phyloP scores from a whole-genome alignment of 2,329 filamentous ascomycete genomes.

The Penicillium capsulatum region DNA sequence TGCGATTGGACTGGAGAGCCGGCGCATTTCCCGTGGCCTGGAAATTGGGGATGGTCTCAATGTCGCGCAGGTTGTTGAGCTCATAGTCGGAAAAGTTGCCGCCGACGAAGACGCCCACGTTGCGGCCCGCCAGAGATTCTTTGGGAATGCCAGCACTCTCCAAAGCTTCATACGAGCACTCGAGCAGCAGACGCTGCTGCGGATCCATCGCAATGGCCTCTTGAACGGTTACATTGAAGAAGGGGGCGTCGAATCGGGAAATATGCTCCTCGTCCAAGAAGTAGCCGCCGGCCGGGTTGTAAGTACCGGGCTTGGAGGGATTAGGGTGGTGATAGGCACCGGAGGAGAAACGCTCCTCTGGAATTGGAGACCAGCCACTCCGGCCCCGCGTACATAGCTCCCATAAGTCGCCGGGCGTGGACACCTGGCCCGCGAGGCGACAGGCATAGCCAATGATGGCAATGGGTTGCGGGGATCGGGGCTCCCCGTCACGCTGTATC shows the following conservation, averaged over 20 bases:
- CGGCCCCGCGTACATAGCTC: slow-evolving; percentile 21
- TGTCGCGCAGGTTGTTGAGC: slow-evolving; percentile 21
- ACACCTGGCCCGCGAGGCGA: slow-evolving; percentile 23
- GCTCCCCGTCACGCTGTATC: slow-evolving; percentile 4
- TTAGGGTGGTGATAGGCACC: slow-evolving; percentile 24
- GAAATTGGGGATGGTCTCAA: slow-evolving; percentile 19
- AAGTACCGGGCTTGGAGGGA: slow-evolving; percentile 18
- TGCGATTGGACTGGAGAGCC: slow-evolving; percentile 24
- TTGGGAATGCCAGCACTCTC: slow-evolving; percentile 29
- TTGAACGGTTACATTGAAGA: slow-evolving; percentile 24
- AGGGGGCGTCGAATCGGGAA: slow-evolving; percentile 25
- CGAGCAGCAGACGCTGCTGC: slow-evolving; percentile 24
- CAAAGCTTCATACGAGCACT: slow-evolving; percentile 26
- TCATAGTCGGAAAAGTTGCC: slow-evolving; percentile 25
- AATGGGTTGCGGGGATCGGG: slow-evolving; percentile 14
- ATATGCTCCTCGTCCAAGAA: slow-evolving; percentile 25
- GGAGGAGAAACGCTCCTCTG: slow-evolving; percentile 19
- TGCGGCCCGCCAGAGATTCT: slow-evolving; percentile 20
- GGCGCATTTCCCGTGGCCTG: slow-evolving; percentile 22
- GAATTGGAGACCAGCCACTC: slow-evolving; percentile 21
- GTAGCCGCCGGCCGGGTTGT: slow-evolving; percentile 24
- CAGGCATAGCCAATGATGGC: slow-evolving; percentile 27
- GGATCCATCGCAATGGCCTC: slow-evolving; percentile 28
- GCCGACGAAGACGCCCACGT: slow-evolving; percentile 23
- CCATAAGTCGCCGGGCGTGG: slow-evolving; percentile 23